A percentile compares a stretch with the other conserved stretches of the same genome.
These are phyloP conservation scores for Rhizoclosmatium globosum DNA, from an alignment of 192 early-diverging fungal species.

Conservation along the genomic window DNA sequence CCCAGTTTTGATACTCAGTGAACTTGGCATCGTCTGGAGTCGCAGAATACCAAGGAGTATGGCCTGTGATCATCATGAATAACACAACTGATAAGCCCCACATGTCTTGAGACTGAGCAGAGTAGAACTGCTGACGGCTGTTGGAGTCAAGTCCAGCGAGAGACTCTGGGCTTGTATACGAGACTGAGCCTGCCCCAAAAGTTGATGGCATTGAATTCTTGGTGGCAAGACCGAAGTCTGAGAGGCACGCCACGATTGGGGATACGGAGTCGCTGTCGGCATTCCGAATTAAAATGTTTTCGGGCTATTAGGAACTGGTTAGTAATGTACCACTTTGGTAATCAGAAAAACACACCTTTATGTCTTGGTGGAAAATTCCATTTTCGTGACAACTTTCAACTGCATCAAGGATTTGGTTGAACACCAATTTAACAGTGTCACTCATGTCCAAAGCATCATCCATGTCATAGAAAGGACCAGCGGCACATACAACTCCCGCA, in stretches of 20 bases:
- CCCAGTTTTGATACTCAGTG: constrained; percentile 47
- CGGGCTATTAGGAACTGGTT: constrained; percentile 48
- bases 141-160: constrained; percentile 44
- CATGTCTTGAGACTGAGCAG: constrained; percentile 70
- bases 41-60: constrained; percentile 76
- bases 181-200: constrained; percentile 86
- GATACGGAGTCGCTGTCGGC: neutral
- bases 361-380: constrained; percentile 90
- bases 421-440: constrained; percentile 49
- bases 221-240: constrained; percentile 95
- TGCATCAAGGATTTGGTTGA: constrained; percentile 79
- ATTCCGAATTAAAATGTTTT: constrained; percentile 72
- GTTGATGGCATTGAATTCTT: constrained; percentile 73
- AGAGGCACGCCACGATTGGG: constrained; percentile 66
- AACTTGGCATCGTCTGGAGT: constrained; percentile 72
- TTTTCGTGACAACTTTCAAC: constrained; percentile 74
- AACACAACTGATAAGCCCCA: constrained; percentile 83
- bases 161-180: constrained; percentile 88
- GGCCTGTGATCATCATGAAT: constrained; percentile 76
- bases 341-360: no score
- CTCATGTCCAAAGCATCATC: constrained; percentile 32
- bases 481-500: constrained; percentile 1
- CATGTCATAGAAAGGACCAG: constrained; percentile 26
- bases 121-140: constrained; percentile 48
- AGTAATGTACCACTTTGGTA: no score